Base-by-base conservation (phyloP, 2,329 filamentous ascomycete genomes). In the Acrocalymma vagum region DNA sequence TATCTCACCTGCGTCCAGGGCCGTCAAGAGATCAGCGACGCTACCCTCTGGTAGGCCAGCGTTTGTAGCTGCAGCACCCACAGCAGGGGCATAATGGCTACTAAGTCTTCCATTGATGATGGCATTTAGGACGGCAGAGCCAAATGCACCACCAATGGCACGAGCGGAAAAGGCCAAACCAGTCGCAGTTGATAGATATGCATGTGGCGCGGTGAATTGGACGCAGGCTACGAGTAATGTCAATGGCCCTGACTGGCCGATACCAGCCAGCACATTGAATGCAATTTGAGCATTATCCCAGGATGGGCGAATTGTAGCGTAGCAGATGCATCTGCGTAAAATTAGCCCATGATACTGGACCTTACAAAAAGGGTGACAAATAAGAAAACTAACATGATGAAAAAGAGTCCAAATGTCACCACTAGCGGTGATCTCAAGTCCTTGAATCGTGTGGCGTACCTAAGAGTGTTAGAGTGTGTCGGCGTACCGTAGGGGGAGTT, bases 141-240 rank as follows among this genome's bases (percentile, higher is more conserved):
- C 62, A 26, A 67, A 65, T 0, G 62, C 58, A 26, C 63, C 62
- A 2, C 63, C 63, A 16, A 67, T 63, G 1, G 63, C 63, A 15
- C 63, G 48, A 3, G 61, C 62, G 5, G 62, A 65, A 38, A 65
- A 67, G 0, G 62, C 63, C 5, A 67, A 53, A 4, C 63, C 63
- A 0, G 63, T 65, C 1, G 63, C 63, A 3, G 63, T 66, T 3
- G 53, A 58, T 2, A 67, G 42, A 25, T 53, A 65, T 3, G 57
- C 60, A 22, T 67, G 62, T 0, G 63, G 63, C 11, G 62, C 52
- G 0, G 56, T 63, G 33, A 65, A 67, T 31, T 67, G 63, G 7
- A 65, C 53, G 23, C 56, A 62, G 6, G 62, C 61, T 7, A 67
- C 61, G 1, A 67, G 55, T 0, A 67, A 48, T 8, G 63, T 67